A percentile compares a stretch with the other conserved stretches of the same genome.
Evolutionary conservation across 768 basidiomycete genomes (phyloP).

Genomic region (Podaxis carcinomalis): DNA sequence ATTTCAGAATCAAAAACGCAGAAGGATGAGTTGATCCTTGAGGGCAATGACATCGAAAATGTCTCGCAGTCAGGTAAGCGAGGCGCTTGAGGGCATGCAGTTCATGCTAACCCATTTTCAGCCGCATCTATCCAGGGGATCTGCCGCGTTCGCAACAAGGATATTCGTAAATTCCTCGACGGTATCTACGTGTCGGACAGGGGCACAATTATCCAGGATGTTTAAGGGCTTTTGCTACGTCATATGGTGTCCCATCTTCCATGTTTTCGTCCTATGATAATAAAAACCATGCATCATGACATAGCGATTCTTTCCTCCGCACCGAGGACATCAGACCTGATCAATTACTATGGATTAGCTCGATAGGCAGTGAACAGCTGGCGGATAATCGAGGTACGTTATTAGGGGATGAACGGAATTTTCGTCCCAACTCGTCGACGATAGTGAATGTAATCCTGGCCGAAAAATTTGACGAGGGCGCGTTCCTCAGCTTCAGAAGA

Average conservation of each 20-base stretch:
- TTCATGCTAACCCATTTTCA: conserved; percentile 19
- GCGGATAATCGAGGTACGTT: too few relatives aligned
- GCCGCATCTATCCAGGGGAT: conserved; percentile 97
- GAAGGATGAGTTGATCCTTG: conserved; percentile 92
- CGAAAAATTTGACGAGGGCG: conserved; percentile 83
- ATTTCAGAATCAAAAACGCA: conserved; percentile 84
- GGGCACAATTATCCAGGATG: conserved; percentile 54
- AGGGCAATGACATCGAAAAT: conserved; percentile 94
- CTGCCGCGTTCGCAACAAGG: conserved; percentile 98
- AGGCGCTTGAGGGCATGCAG: too few relatives aligned
- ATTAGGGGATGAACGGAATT: conserved; percentile 80
- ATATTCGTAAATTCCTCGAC: conserved; percentile 98
- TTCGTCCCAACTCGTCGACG: conserved; percentile 73
- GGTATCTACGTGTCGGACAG: conserved; percentile 89
- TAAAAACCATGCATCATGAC: conserved; percentile 3
- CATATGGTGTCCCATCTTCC: conserved; percentile 1
- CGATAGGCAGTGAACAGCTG: background rate
- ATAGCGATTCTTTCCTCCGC: background rate
- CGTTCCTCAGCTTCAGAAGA: conserved; percentile 68
- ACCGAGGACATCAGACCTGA: background rate
- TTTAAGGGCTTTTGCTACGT: conserved; percentile 18
- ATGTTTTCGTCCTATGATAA: conserved; percentile 10
- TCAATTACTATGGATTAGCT: background rate
- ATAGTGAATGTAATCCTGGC: conserved; percentile 79
- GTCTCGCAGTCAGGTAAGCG: conserved; percentile 90